Evolutionary conservation across 176 grass and related monocot species (phyloP), one percentile per base, ranked within the genome.

Genomic region (Zoysia japonica): DNA sequence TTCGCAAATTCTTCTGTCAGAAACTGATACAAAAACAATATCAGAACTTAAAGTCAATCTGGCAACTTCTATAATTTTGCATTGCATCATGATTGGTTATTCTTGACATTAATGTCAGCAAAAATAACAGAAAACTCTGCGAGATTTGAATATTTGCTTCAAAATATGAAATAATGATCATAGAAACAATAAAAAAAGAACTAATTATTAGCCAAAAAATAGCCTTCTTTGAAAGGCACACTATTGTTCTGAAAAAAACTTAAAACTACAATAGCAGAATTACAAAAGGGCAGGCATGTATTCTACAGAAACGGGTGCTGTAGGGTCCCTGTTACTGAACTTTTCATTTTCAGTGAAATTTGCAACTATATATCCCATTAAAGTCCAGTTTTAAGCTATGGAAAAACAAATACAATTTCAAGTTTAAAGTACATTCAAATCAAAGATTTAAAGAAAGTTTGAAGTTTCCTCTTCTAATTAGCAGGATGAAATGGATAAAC

Each of bases 1-100:
- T 80, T 80, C 77, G 69, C 36, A 62, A 59, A 75, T 74, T 81
- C 78, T 81, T 75, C 84, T 81, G 57, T 69, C 63, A 81, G 63
- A 46, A 74, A 74, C 50, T 60, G 77, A 35, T 74, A 86, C 69
- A 86, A 79, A 74, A 43, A 42, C 2, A 65, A 80, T 73, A 74
- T 79, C 35, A n/a, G 43, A 74, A 67, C 8, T 47, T 15, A 3
- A 80, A 61, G 61, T 74, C 61, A 60, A 85, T 67, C 43, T 74
- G 43, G 61, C 49, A 80, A 50, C 17, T 41, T 42, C 9, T 44
- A 60, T 47, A 67, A 48, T 78, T 85, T 3, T 63, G 56, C n/a
- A 56, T 46, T 67, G 80, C 9, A 74, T 12, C 65, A 55, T 37
- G 61, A 66, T 46, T 50, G 7, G 67, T 59, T 71, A 44, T 71